Evolutionary conservation across 768 basidiomycete genomes (phyloP).

Genomic region (Pleurotus pulmonarius): DNA sequence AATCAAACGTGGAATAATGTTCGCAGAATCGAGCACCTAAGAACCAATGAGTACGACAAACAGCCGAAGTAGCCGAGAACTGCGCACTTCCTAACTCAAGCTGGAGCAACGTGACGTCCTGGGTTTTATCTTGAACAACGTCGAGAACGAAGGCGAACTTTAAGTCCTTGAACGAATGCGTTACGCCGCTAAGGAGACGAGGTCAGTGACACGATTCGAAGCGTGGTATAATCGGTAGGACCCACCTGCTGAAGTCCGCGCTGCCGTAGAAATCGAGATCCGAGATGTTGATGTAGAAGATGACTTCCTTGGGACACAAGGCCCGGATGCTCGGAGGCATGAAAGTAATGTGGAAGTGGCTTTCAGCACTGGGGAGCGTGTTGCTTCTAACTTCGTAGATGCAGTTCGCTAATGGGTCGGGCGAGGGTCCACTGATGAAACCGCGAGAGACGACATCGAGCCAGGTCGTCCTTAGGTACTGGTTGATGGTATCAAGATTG

Average conservation of each 20-base stretch:
- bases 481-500: conserved; percentile 13
- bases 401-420: background rate
- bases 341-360: conserved; percentile 17
- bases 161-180: background rate
- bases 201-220: background rate
- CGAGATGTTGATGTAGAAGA: conserved; percentile 15
- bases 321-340: conserved; percentile 14
- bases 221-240: background rate
- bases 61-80: background rate
- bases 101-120: background rate
- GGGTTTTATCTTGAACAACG: background rate
- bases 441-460: background rate
- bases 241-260: conserved; percentile 9
- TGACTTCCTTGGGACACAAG: conserved; percentile 16
- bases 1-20: background rate
- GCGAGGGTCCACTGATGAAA: background rate
- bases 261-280: conserved; percentile 12
- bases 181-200: background rate
- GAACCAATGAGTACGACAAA: background rate
- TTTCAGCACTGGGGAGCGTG: conserved; percentile 8
- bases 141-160: background rate
- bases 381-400: conserved; percentile 8
- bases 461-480: conserved; percentile 8
- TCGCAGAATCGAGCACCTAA: background rate
- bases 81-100: background rate